Evolutionary conservation across 345 rosid species (phyloP).

Genomic region (Punica granatum): DNA sequence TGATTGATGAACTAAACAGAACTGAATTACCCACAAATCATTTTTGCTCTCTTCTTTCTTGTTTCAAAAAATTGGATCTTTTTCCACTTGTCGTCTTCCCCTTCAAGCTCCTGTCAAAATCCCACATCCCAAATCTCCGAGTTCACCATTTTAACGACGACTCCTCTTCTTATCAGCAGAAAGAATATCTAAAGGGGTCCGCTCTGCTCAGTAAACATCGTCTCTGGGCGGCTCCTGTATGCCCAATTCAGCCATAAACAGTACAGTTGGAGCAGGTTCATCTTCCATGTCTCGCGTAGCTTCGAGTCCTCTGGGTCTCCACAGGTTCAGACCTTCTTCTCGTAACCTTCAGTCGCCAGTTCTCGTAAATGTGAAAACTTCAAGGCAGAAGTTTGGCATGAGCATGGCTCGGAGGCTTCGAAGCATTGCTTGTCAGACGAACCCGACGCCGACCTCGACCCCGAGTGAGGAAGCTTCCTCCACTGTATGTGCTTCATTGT

Average conservation of each 20-base stretch:
- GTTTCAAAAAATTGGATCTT: not conserved
- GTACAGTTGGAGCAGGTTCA: not conserved
- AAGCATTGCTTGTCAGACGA: conserved; percentile 29
- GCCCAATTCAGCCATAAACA: not conserved
- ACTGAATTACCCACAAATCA: not conserved
- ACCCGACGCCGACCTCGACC: conserved; percentile 27
- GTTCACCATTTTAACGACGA: not conserved
- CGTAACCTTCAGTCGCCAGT: conserved; percentile 7
- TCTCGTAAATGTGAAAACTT: conserved; percentile 5
- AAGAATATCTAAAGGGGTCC: not conserved
- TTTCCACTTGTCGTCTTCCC: not conserved
- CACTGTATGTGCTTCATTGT: not conserved
- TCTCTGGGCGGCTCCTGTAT: not conserved
- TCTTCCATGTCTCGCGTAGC: conserved; percentile 31
- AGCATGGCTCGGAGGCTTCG: conserved; percentile 15
- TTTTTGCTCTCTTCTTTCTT: not conserved
- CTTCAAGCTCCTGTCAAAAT: not conserved
- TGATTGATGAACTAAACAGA: not conserved
- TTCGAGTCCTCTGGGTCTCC: conserved; percentile 31
- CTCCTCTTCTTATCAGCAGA: not conserved
- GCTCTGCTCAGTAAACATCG: not conserved
- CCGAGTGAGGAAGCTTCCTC: conserved; percentile 23
- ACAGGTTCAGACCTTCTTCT: conserved; percentile 27
- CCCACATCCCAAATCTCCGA: conserved; percentile 1
- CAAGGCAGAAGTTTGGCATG: conserved; percentile 4